phyloP scores from a whole-genome alignment of 805 yeast genomes.

The Yamadazyma phyllophila region DNA sequence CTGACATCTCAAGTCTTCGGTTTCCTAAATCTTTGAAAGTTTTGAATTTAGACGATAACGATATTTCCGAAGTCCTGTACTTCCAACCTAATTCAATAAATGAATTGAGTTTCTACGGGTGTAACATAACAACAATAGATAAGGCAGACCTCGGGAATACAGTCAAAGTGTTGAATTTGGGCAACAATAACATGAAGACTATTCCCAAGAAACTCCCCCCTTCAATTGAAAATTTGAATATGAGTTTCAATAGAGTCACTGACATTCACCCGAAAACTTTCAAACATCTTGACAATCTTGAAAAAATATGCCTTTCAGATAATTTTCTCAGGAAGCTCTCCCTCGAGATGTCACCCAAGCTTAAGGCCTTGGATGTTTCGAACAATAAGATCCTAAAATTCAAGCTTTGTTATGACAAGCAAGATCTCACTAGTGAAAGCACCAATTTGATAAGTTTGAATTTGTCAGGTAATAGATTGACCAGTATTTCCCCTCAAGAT shows the following conservation, averaged over 20 bases:
- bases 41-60: conserved; percentile 19
- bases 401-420: conserved; percentile 7
- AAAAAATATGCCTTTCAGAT: conserved; percentile 12
- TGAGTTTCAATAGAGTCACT: conserved; percentile 12
- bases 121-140: conserved; percentile 13
- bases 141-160: conserved; percentile 6
- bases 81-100: conserved; percentile 8
- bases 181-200: conserved; percentile 13
- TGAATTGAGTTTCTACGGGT: conserved; percentile 20
- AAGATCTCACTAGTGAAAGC: conserved; percentile 1
- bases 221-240: conserved; percentile 10
- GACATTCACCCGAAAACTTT: conserved; percentile 8
- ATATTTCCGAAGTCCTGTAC: conserved; percentile 9
- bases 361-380: conserved; percentile 16
- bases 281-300: conserved; percentile 6
- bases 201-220: conserved; percentile 11
- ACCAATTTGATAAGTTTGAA: conserved; percentile 13
- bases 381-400: conserved; percentile 11
- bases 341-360: conserved; percentile 2
- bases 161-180: conserved; percentile 13
- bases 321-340: conserved; percentile 9
- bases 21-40: conserved; percentile 14
- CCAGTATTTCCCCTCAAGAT: conserved; percentile 6
- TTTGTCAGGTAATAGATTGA: conserved; percentile 16
- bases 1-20: conserved; percentile 13